Evolutionary conservation across 768 basidiomycete species (phyloP), one percentile per base, ranked within the genome.

Genomic region (Trametopsis cervina): DNA sequence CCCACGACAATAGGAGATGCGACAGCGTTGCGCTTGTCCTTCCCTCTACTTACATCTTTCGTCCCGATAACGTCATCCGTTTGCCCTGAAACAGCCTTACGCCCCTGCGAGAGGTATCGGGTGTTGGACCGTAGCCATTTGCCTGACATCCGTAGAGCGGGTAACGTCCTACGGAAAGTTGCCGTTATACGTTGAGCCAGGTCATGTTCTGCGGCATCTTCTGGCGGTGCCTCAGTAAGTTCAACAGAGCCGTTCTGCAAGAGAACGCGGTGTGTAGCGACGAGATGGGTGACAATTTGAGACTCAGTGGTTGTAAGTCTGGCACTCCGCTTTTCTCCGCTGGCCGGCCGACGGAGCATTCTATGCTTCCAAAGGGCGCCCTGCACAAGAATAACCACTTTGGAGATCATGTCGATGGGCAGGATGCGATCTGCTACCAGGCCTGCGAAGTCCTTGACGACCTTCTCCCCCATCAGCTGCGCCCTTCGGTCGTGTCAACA

Each of bases 101-200:
- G 57, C 68, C 66, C 72, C 40, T 79, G 76, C 33, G 68, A 57
- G 20, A 90, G 60, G 54, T 89, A 88, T 51, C 77, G 78, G 55
- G 80, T 65, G 61, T 97, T 90, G 3, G 80, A 80, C 24, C 76
- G 70, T 11, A 97, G 63, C 96, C 96, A 99, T 62, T 92, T 94
- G 58, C 83, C 83, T 4, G 85, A 81, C 47, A 97, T 83, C 17
- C 95, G 80, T 26, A 98, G 68, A 4, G 89, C 84, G 4, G 93
- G 93, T 4, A 98, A 70, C 4, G 86, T 84, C 23, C 96, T 77
- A 41, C 95, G 75, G 52, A 97, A 85, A 11, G 78, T 75, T 1
- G 93, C 93, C 1, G 87, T 86, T 59, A 99, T 96, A 20, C 77
- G 75, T 63, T 86, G 83, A 4, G 87, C 88, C 11, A 91, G 71